Base-by-base conservation (phyloP, 2,329 filamentous ascomycete genomes). In the Phaeophleospora eucalypticola region DNA sequence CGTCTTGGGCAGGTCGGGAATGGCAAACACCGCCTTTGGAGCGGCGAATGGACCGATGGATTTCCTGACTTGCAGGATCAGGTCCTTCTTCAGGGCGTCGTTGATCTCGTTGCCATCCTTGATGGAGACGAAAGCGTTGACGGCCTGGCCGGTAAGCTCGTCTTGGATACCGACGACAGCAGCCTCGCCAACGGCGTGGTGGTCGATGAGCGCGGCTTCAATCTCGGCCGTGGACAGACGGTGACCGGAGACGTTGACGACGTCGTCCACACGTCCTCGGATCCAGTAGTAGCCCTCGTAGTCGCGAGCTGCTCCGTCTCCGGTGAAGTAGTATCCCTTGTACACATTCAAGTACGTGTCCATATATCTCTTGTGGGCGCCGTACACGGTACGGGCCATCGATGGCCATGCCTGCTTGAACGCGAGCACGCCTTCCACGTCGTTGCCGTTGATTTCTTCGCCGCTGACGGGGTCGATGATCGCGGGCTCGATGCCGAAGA, bases 241-340 rank as follows among this genome's bases (percentile, higher is more conserved):
- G 71, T 98, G 93, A 20, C 93, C 93, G 60, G 87, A 93, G 53
- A 98, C 93, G 71, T 98, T 98, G 69, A 98, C 91, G 36, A 98
- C 93, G 63, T 98, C 93, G 66, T 98, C 93, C 43, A 98, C 93
- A 70, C 93, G 89, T 57, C 93, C 93, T 53, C 93, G 88, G 68
- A 98, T 98, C 93, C 93, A 98, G 82, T 97, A 98, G 78, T 96
- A 98, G 47, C 93, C 93, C 63, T 98, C 93, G 71, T 95, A 87
- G 68, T 98, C 93, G 65, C 93, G 87, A 50, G 87, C 93, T 46
- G 93, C 93, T 65, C 93, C 93, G 66, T 98, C 93, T 48, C 88
- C 88, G 14, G 88, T 93, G 74, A 93, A 94, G 73, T 98, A 98
- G 76, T 94, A 96, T 52, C 91, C 93, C 74, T 89, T 89, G 79